These are phyloP conservation scores for Schwanniomyces etchellsii DNA, from an alignment of 1,139 yeast species.

Conservation along the genomic window DNA sequence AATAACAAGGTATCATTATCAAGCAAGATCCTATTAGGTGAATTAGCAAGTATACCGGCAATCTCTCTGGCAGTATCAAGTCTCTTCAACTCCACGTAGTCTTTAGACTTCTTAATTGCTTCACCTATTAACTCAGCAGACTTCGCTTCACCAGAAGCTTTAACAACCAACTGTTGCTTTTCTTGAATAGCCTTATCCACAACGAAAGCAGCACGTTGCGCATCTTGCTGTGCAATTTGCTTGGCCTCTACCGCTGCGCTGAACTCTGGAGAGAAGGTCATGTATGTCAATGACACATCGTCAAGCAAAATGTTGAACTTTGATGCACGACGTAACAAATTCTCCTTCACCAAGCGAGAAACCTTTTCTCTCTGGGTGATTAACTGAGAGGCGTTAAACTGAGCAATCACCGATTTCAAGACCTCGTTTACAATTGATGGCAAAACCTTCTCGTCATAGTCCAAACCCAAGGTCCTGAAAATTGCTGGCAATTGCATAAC, in stretches of 20 bases:
- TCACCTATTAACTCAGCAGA: slow-evolving; percentile 98
- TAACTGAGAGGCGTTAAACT: slow-evolving; percentile 94
- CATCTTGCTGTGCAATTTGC: slow-evolving; percentile 99
- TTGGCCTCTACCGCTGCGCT: slow-evolving; percentile 97
- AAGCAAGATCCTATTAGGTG: slow-evolving; percentile 87
- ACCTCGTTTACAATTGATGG: slow-evolving; percentile 98
- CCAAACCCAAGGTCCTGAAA: slow-evolving; percentile 86
- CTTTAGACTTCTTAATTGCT: slow-evolving; percentile 92
- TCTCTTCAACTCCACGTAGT: slow-evolving; percentile 93
- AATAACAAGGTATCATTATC: slow-evolving; percentile 89
- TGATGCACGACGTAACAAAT: slow-evolving; percentile 84
- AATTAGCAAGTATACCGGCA: slow-evolving; percentile 74
- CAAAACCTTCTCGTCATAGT: slow-evolving; percentile 92
- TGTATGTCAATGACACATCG: slow-evolving; percentile 91
- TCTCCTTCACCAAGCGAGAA: slow-evolving; percentile 85
- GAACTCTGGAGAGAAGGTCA: slow-evolving; percentile 97
- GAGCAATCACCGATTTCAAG: slow-evolving; percentile 93
- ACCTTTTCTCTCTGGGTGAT: slow-evolving; percentile 98
- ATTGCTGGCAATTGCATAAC: slow-evolving; percentile 72
- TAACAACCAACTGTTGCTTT: slow-evolving; percentile 92
- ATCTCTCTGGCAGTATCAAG: slow-evolving; percentile 96
- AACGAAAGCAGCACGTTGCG: slow-evolving; percentile 94
- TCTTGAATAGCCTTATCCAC: slow-evolving; percentile 98
- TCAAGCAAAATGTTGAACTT: slow-evolving; percentile 84
- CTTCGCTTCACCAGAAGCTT: slow-evolving; percentile 97